These are phyloP conservation scores for Lathyrus tuberosus DNA, from an alignment of 306 rosid genomes.

Conservation along the genomic window DNA sequence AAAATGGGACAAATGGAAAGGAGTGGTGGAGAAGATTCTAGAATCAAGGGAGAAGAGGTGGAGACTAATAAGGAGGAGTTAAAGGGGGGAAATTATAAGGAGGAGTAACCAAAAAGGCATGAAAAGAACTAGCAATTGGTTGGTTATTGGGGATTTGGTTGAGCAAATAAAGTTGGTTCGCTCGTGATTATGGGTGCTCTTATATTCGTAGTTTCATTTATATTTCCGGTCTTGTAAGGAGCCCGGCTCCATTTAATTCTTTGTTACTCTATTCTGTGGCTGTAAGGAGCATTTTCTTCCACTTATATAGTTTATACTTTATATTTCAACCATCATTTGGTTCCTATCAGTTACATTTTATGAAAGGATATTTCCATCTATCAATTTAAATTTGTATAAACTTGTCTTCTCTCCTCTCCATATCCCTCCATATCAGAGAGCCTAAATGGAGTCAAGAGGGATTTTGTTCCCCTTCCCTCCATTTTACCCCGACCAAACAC, in stretches of 20 bases:
- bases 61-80: too few relatives aligned
- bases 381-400: neutral
- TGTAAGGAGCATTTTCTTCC: neutral
- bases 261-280: too few relatives aligned
- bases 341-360: neutral
- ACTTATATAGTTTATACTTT: neutral
- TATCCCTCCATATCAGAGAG: neutral
- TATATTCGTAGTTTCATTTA: neutral
- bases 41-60: neutral
- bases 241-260: too few relatives aligned
- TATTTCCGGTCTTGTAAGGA: neutral
- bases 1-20: too few relatives aligned
- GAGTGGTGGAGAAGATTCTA: neutral
- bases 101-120: neutral
- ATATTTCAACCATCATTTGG: neutral
- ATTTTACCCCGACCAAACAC: neutral
- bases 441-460: neutral
- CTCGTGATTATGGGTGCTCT: neutral
- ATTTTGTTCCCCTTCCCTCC: conserved; percentile 1
- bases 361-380: neutral
- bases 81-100: too few relatives aligned
- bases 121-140: neutral
- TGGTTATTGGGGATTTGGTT: neutral
- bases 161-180: neutral
- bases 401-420: neutral